phyloP scores from a whole-genome alignment of 257 asterid genomes.

The Petunia secreta region DNA sequence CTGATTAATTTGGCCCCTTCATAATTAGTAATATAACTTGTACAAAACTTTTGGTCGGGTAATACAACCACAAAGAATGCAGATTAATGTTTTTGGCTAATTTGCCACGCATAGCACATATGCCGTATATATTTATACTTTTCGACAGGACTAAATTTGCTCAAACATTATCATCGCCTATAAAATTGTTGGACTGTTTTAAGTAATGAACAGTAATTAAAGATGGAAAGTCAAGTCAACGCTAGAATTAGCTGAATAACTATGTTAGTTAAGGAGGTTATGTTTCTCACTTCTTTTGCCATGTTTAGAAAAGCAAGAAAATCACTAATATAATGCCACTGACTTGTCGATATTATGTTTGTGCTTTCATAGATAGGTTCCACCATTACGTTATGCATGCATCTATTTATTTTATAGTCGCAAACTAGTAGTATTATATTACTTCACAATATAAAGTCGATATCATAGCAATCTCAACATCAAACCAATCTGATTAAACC shows the following conservation, averaged over 20 bases:
- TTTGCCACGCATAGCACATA: not conserved
- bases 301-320: not conserved
- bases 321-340: not conserved
- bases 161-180: not conserved
- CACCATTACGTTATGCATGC: constrained; percentile 23
- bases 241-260: not conserved
- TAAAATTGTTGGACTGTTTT: not conserved
- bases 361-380: constrained; percentile 34
- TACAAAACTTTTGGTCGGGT: no score
- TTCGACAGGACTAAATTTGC: not conserved
- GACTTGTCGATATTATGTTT: constrained; percentile 3
- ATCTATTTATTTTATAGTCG: not conserved
- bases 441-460: not conserved
- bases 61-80: not conserved
- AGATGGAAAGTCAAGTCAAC: not conserved
- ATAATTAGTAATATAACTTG: no score
- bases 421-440: not conserved
- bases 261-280: not conserved
- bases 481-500: no score
- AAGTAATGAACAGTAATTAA: constrained; percentile 1
- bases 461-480: not conserved
- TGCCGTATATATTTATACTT: not conserved
- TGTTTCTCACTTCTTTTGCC: not conserved
- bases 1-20: no score
- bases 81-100: not conserved